phyloP scores from a whole-genome alignment of 2,329 filamentous ascomycete species.

The Diplodia intermedia region DNA sequence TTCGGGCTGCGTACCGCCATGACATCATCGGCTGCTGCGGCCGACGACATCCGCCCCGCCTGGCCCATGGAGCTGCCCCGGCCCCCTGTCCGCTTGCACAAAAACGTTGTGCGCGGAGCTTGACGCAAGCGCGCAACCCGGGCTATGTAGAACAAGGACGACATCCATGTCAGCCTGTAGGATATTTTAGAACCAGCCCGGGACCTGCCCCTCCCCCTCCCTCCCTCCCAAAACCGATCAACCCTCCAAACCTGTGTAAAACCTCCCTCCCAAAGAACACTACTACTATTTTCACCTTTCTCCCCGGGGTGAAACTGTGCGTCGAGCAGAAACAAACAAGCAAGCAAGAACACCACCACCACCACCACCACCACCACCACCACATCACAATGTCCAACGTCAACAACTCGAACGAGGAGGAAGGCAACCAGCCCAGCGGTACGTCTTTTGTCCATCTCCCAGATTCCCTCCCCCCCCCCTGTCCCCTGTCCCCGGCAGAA shows the following conservation, averaged over 20 bases:
- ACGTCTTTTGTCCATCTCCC: neutral
- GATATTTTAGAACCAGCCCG: slow-evolving; percentile 1
- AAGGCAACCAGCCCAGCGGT: slow-evolving; percentile 30
- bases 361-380: neutral
- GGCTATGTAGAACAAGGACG: neutral
- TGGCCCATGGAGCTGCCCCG: neutral
- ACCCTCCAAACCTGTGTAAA: no score
- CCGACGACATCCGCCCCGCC: neutral
- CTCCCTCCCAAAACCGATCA: no score
- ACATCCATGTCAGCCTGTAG: slow-evolving; percentile 13
- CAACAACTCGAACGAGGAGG: slow-evolving; percentile 28
- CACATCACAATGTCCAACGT: neutral
- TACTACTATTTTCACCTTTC: neutral
- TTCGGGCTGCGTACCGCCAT: slow-evolving; percentile 16
- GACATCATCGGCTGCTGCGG: slow-evolving; percentile 29
- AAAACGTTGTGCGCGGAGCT: neutral
- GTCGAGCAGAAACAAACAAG: neutral
- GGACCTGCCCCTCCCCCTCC: no score
- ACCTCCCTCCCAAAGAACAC: neutral
- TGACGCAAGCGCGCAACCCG: slow-evolving; percentile 3
- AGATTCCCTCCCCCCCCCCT: neutral
- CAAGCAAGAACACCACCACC: neutral
- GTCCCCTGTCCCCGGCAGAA: slow-evolving; percentile 14
- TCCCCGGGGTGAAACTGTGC: neutral
- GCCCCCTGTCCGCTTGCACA: neutral